Base-by-base conservation (phyloP, 345 rosid species). In the Cardamine resedifolia region DNA sequence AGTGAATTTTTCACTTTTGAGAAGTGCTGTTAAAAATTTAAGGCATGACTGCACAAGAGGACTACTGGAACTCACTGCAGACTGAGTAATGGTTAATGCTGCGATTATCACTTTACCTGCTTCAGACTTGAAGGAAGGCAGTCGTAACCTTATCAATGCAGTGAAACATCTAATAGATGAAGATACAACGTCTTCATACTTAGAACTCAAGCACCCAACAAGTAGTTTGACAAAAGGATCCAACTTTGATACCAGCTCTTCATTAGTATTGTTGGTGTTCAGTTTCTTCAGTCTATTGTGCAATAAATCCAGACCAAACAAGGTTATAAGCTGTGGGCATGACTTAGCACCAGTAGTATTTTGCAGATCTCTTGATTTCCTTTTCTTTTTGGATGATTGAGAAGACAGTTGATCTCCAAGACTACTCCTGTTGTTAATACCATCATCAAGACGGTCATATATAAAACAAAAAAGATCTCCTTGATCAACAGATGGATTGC, bases 211-310 rank as follows among this genome's bases (percentile, higher is more conserved):
- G 83, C 96, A 87, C 53, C 66, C 70, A 47, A 87, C 85, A 49
- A 90, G 79, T 71, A 87, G 75, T 75, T 69, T 79, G 48, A 90
- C 85, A 72, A 93, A 93, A 2, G 98, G 95, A 79, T 90, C 93
- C 90, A 90, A 74, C 93, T 69, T 88, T 2, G 96, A 83, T 43
- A 87, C 66, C 31, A 85, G 71, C 36, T 78, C 67, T 64, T 58
- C 80, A 75, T 81, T 77, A 61, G 75, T 72, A 70, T 74, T 81
- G 45, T 70, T 84, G 64, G 71, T 49, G 80, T 86, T 83, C 51
- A 78, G 31, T 62, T 74, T 84, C 85, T 86, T 93, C 47, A 88
- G 60, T 59, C 75, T 84, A 47, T 73, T 84, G 56, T 82, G 81
- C 62, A 90, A 78, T 74, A 93, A 66, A 28, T 80, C 79, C 55